These are phyloP conservation scores for Microbotryomycetes sp. DNA, from an alignment of 1,284 basidiomycete species.

Conservation along the genomic window DNA sequence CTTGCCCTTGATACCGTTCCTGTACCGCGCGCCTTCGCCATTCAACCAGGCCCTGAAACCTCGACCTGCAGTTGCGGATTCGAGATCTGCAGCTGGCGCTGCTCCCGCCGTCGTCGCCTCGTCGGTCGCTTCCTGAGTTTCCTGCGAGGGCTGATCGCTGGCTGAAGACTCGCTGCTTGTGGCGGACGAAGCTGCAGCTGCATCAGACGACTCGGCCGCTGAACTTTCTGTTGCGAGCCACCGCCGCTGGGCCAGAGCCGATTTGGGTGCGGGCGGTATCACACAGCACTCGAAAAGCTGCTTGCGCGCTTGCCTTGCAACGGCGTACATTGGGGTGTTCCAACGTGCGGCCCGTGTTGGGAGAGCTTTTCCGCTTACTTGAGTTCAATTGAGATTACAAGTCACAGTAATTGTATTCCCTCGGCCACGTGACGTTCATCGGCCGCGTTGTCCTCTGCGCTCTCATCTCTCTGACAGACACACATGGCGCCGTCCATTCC, in stretches of 20 bases:
- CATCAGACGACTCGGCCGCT: not conserved
- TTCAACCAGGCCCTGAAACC: constrained; percentile 22
- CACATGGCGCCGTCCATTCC: not conserved
- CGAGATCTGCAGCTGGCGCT: not conserved
- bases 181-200: too few relatives aligned
- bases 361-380: not conserved
- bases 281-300: not conserved
- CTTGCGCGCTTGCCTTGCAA: not conserved
- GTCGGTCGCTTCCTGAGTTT: not conserved
- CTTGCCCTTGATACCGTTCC: constrained; percentile 11
- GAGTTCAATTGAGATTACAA: not conserved
- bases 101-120: not conserved
- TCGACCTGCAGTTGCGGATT: not conserved
- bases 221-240: too few relatives aligned
- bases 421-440: not conserved
- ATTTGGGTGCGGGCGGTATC: not conserved
- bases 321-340: not conserved
- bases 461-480: not conserved
- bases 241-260: too few relatives aligned
- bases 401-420: not conserved
- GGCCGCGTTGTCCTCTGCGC: too few relatives aligned
- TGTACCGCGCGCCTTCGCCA: constrained; percentile 20
- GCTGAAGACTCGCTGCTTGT: not conserved
- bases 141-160: not conserved
- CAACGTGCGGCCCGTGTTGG: not conserved